phyloP scores from a whole-genome alignment of 305 asterid species.

The Fraxinus dipetala region DNA sequence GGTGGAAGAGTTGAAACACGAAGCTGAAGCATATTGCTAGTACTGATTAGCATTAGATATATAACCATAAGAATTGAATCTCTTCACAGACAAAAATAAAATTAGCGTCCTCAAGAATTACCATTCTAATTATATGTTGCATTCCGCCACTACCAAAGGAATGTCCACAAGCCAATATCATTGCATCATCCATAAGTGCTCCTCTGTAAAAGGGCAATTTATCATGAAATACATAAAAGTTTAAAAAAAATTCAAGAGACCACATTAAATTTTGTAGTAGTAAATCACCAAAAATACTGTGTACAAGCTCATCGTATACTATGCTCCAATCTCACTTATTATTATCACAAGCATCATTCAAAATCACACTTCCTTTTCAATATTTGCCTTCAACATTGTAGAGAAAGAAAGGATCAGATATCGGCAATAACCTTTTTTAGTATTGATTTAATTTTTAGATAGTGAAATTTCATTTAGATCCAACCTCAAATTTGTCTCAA shows the following conservation, averaged over 20 bases:
- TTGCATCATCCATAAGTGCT: constrained; percentile 87
- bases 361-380: not conserved
- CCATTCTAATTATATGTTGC: constrained; percentile 65
- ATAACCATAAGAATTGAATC: constrained; percentile 8
- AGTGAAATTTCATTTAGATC: not conserved
- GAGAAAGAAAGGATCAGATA: not conserved
- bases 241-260: not conserved
- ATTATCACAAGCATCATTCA: not conserved
- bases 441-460: not conserved
- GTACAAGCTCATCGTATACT: not conserved
- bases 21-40: constrained; percentile 6
- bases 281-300: not conserved
- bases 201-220: constrained; percentile 52
- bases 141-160: constrained; percentile 83
- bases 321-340: not conserved
- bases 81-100: not conserved
- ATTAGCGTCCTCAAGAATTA: constrained; percentile 31
- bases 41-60: constrained; percentile 5
- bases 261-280: not conserved
- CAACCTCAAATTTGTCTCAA: not conserved
- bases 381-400: not conserved
- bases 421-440: not conserved
- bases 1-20: not conserved
- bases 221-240: constrained; percentile 5
- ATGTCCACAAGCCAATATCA: constrained; percentile 97